Percentiles rank a stretch among this genome's conserved stretches.
Evolutionary conservation across 371 early-diverging fungal species (phyloP).

Genomic region (Mortierella sp.): DNA sequence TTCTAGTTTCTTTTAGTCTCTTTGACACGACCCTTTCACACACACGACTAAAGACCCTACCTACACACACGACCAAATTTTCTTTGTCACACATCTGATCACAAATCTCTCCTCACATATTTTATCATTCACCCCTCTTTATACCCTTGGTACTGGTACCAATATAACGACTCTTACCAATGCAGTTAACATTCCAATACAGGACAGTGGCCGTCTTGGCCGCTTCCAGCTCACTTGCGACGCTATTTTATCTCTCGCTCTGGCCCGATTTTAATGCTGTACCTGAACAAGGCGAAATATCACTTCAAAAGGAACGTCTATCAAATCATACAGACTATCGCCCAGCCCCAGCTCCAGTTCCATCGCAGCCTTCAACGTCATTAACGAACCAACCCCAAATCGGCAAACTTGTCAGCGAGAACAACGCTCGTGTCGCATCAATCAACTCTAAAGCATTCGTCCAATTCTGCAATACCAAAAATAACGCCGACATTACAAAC

Average conservation of each 20-base stretch:
- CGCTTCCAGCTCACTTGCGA: conserved; percentile 22
- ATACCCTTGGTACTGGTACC: background rate
- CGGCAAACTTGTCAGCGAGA: conserved; percentile 11
- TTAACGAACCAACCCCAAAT: background rate
- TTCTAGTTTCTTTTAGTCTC: background rate
- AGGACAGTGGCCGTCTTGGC: conserved; percentile 32
- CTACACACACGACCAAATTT: no score
- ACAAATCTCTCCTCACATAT: background rate
- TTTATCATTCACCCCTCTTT: background rate
- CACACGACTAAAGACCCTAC: no score
- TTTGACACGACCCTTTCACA: background rate
- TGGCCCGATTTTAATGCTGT: conserved; percentile 22
- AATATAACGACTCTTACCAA: background rate
- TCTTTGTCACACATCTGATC: background rate
- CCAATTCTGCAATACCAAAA: conserved; percentile 19
- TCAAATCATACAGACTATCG: background rate
- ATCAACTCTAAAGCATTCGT: conserved; percentile 31
- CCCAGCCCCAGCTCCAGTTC: no score
- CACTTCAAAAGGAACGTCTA: background rate
- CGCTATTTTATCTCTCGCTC: conserved; percentile 28
- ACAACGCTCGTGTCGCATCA: conserved; percentile 38
- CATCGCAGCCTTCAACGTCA: no score
- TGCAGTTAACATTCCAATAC: conserved; percentile 17
- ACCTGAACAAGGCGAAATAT: background rate
- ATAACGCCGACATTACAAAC: background rate